Conservation (phyloP, 169 alveolate species). For the Eimeria acervulina region DNA sequence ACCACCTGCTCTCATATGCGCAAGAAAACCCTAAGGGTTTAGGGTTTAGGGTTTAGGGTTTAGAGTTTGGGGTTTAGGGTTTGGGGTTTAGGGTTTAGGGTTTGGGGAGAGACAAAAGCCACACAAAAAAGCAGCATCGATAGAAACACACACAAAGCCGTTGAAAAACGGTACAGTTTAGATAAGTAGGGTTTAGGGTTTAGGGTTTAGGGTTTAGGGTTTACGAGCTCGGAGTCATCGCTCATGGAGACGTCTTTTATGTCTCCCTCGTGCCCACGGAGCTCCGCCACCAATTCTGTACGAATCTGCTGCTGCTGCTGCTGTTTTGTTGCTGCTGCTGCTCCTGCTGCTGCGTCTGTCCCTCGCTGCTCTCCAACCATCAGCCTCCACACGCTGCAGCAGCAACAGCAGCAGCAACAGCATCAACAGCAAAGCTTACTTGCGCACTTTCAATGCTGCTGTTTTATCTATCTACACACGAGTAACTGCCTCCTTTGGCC, state of each 20-base stretch:
- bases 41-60: no score
- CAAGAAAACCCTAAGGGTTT: not conserved
- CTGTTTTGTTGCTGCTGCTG: slow-evolving; percentile 49
- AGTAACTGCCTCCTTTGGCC: no score
- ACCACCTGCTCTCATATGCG: slow-evolving; percentile 45
- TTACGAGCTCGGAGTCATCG: slow-evolving; percentile 71
- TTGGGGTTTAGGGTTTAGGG: slow-evolving; percentile 22
- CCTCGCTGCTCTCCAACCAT: not conserved
- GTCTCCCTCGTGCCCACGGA: slow-evolving; percentile 68
- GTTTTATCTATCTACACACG: no score
- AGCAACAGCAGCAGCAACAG: not conserved
- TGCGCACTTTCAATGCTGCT: no score
- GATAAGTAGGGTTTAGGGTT: not conserved
- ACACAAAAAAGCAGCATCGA: not conserved
- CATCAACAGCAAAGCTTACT: not conserved
- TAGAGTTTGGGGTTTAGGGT: no score
- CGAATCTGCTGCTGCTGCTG: not conserved
- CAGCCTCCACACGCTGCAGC: not conserved
- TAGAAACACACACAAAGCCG: not conserved
- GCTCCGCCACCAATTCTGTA: slow-evolving; percentile 51
- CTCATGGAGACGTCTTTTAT: slow-evolving; percentile 72
- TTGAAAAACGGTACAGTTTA: not conserved
- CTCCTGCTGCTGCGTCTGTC: slow-evolving; percentile 26
- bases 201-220: slow-evolving; percentile 18
- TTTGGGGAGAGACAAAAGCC: not conserved